A percentile compares a stretch with the other conserved stretches of the same genome.
These are phyloP conservation scores for Leonotis leonurus DNA, from an alignment of 257 asterid genomes.

Conservation along the genomic window DNA sequence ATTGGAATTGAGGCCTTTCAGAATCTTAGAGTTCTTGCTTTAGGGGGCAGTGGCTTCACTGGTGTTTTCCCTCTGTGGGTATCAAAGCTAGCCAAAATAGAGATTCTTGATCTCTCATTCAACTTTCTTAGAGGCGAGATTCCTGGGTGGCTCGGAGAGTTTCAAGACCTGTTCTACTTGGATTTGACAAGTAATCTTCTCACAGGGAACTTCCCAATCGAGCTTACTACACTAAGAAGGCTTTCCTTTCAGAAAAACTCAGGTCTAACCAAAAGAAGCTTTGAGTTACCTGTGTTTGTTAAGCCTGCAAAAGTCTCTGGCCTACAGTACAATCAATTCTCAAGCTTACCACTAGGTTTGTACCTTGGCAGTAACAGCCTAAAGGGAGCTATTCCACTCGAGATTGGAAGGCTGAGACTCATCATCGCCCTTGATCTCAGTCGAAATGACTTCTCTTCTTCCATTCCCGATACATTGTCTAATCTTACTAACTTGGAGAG, in stretches of 20 bases:
- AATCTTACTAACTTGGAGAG: conserved; percentile 64
- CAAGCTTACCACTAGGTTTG: conserved; percentile 72
- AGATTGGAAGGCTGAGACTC: conserved; percentile 56
- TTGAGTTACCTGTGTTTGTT: conserved; percentile 79
- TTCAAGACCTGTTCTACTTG: conserved; percentile 63
- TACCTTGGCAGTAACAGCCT: conserved; percentile 50
- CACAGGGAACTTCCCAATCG: conserved; percentile 53
- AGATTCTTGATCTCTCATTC: conserved; percentile 59
- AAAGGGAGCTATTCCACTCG: conserved; percentile 46
- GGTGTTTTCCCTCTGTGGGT: conserved; percentile 69
- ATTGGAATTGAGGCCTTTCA: conserved; percentile 36
- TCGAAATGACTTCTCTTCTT: conserved; percentile 50
- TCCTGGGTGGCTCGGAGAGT: conserved; percentile 61
- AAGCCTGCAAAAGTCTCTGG: conserved; percentile 59
- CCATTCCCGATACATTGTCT: conserved; percentile 56
- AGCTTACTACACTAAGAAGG: conserved; percentile 37
- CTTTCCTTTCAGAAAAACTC: conserved; percentile 35
- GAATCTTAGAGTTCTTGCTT: conserved; percentile 49
- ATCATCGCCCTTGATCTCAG: conserved; percentile 51
- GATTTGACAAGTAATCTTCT: conserved; percentile 60
- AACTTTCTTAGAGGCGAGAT: conserved; percentile 47
- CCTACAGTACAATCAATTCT: conserved; percentile 60
- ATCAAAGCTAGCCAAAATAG: conserved; percentile 35
- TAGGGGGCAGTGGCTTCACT: conserved; percentile 58
- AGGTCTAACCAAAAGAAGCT: conserved; percentile 42